These are phyloP conservation scores for Rhodocollybia butyracea DNA, from an alignment of 768 basidiomycete genomes.

Conservation along the genomic window DNA sequence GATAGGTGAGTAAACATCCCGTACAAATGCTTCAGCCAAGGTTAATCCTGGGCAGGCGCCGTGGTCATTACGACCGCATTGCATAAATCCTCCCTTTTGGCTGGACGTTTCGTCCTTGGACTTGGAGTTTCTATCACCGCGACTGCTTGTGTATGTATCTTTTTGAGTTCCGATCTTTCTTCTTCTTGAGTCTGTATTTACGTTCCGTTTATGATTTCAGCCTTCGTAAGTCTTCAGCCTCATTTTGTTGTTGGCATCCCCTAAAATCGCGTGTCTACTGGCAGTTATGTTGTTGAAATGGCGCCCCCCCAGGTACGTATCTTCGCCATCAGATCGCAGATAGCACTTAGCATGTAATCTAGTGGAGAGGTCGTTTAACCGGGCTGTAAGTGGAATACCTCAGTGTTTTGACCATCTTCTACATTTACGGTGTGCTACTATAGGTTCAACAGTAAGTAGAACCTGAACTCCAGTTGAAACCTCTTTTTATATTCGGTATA, in stretches of 20 bases:
- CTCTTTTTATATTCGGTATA: conserved; percentile 7
- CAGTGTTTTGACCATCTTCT: conserved; percentile 15
- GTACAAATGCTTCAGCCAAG: no score
- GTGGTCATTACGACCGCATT: conserved; percentile 44
- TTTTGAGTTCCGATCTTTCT: no score
- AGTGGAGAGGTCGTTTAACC: conserved; percentile 50
- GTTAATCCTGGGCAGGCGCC: no score
- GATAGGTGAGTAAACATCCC: conserved; percentile 24
- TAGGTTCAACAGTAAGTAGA: conserved; percentile 18
- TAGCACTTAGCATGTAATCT: neutral
- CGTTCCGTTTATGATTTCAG: no score
- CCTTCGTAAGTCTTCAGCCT: no score
- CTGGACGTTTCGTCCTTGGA: conserved; percentile 50
- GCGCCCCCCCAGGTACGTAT: conserved; percentile 45
- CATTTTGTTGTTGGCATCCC: conserved; percentile 17
- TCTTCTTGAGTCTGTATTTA: conserved; percentile 19
- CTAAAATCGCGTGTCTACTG: no score
- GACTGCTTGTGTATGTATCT: conserved; percentile 39
- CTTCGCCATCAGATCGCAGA: neutral
- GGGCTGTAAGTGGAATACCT: conserved; percentile 38
- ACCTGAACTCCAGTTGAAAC: neutral
- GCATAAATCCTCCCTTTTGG: conserved; percentile 43
- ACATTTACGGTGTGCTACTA: conserved; percentile 11
- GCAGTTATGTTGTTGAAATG: conserved; percentile 57
- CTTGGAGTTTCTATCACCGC: conserved; percentile 48